These are phyloP conservation scores for Boletus pseudopeckii DNA, from an alignment of 768 basidiomycete genomes.

Conservation along the genomic window DNA sequence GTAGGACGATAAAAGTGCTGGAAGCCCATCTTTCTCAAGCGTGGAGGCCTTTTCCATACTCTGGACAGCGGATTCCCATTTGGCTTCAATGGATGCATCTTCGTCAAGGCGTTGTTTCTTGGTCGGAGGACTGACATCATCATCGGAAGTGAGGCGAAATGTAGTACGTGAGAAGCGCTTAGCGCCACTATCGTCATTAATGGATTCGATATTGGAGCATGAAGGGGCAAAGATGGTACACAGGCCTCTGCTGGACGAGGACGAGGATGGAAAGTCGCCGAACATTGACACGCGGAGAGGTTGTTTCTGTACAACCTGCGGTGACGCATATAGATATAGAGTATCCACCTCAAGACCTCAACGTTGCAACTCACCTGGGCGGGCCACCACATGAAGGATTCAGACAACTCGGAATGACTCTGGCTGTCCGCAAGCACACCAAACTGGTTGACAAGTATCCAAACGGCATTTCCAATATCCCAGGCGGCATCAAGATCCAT, in stretches of 20 bases:
- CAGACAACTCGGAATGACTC: slow-evolving; percentile 18
- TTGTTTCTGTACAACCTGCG: slow-evolving; percentile 25
- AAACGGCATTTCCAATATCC: slow-evolving; percentile 42
- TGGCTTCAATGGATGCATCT: slow-evolving; percentile 25
- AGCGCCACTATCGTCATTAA: slow-evolving; percentile 30
- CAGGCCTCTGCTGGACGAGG: slow-evolving; percentile 21
- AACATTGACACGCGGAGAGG: slow-evolving; percentile 31
- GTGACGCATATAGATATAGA: slow-evolving; percentile 11
- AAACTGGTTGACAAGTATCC: slow-evolving; percentile 48
- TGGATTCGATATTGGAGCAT: slow-evolving; percentile 40
- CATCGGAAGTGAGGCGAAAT: slow-evolving; percentile 24
- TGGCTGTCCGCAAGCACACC: slow-evolving; percentile 35
- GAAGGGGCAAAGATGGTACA: slow-evolving; percentile 34
- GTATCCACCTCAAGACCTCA: neutral
- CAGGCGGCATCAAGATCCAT: slow-evolving; percentile 5
- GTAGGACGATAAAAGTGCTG: slow-evolving; percentile 36
- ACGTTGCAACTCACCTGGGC: slow-evolving; percentile 46
- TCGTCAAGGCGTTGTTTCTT: slow-evolving; percentile 45
- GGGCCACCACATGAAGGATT: slow-evolving; percentile 63
- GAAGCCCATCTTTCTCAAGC: slow-evolving; percentile 48
- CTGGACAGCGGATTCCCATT: slow-evolving; percentile 49
- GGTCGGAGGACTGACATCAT: slow-evolving; percentile 33
- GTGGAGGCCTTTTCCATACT: slow-evolving; percentile 42
- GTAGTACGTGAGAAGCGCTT: slow-evolving; percentile 44
- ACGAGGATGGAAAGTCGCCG: slow-evolving; percentile 28